Conservation (phyloP, 192 early-diverging fungal genomes). For the Phycomyces nitens region DNA sequence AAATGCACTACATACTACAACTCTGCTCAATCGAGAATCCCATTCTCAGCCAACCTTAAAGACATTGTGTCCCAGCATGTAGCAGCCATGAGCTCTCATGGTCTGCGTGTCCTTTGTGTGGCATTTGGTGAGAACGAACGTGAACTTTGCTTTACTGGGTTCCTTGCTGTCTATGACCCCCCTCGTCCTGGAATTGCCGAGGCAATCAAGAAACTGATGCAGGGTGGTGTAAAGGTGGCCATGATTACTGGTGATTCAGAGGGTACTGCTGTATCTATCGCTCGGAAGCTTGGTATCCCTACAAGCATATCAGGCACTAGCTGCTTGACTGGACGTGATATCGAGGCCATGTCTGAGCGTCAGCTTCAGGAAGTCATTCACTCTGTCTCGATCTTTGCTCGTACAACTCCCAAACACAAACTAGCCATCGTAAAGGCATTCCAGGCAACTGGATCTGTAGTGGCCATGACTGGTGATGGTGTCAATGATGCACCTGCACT, state of each 20-base stretch:
- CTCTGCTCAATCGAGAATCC: conserved; percentile 42
- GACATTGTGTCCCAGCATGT: conserved; percentile 58
- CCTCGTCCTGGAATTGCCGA: conserved; percentile 75
- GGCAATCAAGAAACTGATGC: conserved; percentile 66
- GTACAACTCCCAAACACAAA: conserved; percentile 85
- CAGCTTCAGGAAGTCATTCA: conserved; percentile 63
- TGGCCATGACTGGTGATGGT: conserved; percentile 97
- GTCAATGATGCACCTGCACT: conserved; percentile 96
- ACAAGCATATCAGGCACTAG: conserved; percentile 49
- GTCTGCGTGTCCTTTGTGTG: conserved; percentile 84
- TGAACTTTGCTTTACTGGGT: conserved; percentile 71
- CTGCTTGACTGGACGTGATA: conserved; percentile 70
- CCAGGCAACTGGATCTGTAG: conserved; percentile 81
- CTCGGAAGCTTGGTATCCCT: conserved; percentile 80
- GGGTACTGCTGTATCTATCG: conserved; percentile 88
- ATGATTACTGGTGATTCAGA: conserved; percentile 99
- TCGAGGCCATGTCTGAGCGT: conserved; percentile 62
- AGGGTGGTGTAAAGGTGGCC: conserved; percentile 83
- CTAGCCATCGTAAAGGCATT: conserved; percentile 86
- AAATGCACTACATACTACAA: conserved; percentile 65
- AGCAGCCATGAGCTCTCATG: conserved; percentile 67
- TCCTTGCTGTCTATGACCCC: conserved; percentile 92
- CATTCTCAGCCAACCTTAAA: conserved; percentile 53
- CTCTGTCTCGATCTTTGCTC: conserved; percentile 71
- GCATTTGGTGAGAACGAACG: conserved; percentile 62